These are phyloP conservation scores for Solanum bukasovii DNA, from an alignment of 257 asterid genomes.

Conservation along the genomic window DNA sequence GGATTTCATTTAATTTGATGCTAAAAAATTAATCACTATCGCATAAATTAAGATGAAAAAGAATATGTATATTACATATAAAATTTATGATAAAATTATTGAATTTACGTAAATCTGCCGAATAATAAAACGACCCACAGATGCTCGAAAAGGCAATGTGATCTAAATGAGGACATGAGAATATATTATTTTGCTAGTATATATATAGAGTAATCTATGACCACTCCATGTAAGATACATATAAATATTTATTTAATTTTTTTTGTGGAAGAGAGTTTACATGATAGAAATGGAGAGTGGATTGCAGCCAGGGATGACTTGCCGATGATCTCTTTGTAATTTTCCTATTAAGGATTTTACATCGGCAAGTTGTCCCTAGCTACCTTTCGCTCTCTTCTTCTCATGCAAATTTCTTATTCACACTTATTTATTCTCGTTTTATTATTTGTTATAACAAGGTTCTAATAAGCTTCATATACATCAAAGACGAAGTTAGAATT, in stretches of 20 bases:
- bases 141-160: background rate
- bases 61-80: background rate
- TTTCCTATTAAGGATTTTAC: background rate
- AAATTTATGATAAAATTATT: background rate
- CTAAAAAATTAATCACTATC: background rate
- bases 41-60: background rate
- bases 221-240: background rate
- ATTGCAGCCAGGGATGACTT: constrained; percentile 14
- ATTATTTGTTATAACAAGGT: background rate
- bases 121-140: background rate
- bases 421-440: background rate
- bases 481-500: background rate
- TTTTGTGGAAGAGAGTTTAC: background rate
- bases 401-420: background rate
- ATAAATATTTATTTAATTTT: background rate
- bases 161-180: background rate
- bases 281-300: constrained; percentile 4
- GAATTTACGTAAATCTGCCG: background rate
- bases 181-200: background rate
- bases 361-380: constrained; percentile 3
- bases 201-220: background rate
- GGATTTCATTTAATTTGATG: background rate
- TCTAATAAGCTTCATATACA: background rate
- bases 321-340: background rate
- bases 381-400: constrained; percentile 6